Percentiles rank a stretch among this genome's conserved stretches.
phyloP scores from a whole-genome alignment of 2,329 filamentous ascomycete genomes.

The Tympanopsis confertula region DNA sequence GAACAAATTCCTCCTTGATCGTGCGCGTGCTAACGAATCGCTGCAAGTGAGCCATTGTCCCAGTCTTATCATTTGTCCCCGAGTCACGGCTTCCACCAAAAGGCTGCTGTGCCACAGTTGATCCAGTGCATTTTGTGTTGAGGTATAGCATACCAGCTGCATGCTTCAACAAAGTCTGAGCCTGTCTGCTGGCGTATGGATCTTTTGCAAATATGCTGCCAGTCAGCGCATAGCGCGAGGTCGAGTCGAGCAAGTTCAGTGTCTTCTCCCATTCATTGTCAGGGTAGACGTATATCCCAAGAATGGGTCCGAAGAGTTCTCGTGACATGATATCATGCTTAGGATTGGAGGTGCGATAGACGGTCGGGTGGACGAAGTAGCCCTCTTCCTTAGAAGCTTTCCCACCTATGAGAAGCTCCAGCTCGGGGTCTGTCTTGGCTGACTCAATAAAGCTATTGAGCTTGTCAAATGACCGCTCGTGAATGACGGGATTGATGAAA shows the following conservation, averaged over 20 bases:
- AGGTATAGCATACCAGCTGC: conserved; percentile 76
- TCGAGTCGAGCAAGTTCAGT: conserved; percentile 51
- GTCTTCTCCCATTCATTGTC: conserved; percentile 35
- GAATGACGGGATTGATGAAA: conserved; percentile 82
- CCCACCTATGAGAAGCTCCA: conserved; percentile 65
- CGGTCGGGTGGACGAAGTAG: conserved; percentile 74
- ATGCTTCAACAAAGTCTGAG: conserved; percentile 61
- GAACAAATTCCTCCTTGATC: conserved; percentile 65
- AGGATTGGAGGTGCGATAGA: conserved; percentile 66
- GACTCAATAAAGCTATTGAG: conserved; percentile 65
- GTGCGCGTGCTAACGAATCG: conserved; percentile 57
- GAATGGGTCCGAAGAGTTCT: conserved; percentile 73
- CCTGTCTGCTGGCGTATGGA: conserved; percentile 50
- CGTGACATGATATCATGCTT: conserved; percentile 62
- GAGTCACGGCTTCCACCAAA: conserved; percentile 59
- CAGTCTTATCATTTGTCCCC: conserved; percentile 66
- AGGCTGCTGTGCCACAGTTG: conserved; percentile 62
- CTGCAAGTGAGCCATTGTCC: conserved; percentile 48
- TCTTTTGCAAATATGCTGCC: conserved; percentile 66
- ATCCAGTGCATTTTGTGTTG: conserved; percentile 71
- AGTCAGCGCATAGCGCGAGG: conserved; percentile 68
- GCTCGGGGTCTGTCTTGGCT: conserved; percentile 61
- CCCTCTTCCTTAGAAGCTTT: conserved; percentile 67
- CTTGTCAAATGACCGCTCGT: conserved; percentile 71
- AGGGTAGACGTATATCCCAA: conserved; percentile 67